Conservation (phyloP, 345 rosid genomes). For the Hirschfeldia incana region DNA sequence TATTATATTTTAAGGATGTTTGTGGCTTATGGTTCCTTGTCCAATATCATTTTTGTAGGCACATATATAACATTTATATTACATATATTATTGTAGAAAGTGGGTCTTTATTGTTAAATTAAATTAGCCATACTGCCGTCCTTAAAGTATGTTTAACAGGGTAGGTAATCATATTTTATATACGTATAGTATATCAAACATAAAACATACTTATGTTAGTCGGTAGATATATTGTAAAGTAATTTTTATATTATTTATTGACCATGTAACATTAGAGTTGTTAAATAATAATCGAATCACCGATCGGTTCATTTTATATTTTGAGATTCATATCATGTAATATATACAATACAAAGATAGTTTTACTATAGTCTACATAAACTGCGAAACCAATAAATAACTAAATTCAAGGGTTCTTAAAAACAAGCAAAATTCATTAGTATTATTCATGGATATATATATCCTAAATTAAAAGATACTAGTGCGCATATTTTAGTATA, state of each 20-base stretch:
- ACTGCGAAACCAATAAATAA: neutral
- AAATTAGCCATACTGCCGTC: conserved; percentile 22
- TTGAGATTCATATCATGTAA: conserved; percentile 2
- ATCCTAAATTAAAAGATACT: neutral
- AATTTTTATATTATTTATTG: conserved; percentile 5
- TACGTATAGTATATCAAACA: conserved; percentile 18
- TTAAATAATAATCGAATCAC: conserved; percentile 35
- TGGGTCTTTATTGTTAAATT: conserved; percentile 19
- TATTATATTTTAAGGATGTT: conserved; percentile 38
- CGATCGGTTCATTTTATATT: neutral
- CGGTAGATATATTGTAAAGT: conserved; percentile 23
- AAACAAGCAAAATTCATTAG: neutral
- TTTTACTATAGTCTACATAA: conserved; percentile 22
- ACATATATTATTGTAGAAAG: conserved; percentile 28
- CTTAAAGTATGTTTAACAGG: conserved; percentile 22
- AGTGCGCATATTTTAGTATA: no score
- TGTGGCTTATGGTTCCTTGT: conserved; percentile 42
- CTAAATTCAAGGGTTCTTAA: neutral
- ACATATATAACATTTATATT: conserved; percentile 4
- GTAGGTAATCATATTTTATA: conserved; percentile 35
- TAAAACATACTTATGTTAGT: conserved; percentile 7
- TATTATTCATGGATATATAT: neutral
- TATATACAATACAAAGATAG: conserved; percentile 14
- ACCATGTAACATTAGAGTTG: conserved; percentile 28
- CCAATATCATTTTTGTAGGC: conserved; percentile 29